phyloP scores from a whole-genome alignment of 331 rosid species.

The Telfairia occidentalis region DNA sequence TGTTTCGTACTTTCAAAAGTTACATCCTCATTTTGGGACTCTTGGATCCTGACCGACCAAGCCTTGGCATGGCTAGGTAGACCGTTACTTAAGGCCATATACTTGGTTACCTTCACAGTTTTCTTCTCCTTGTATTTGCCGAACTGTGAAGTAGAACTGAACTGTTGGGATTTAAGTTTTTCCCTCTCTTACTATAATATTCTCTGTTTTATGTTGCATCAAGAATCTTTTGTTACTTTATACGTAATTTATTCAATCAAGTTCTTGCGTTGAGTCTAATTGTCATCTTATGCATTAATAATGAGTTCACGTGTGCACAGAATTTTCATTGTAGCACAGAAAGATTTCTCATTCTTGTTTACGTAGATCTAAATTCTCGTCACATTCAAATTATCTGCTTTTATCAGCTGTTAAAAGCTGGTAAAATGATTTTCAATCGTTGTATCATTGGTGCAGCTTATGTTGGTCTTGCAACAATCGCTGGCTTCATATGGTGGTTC shows the following conservation, averaged over 20 bases:
- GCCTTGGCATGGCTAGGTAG: background rate
- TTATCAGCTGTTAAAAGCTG: conserved; percentile 1
- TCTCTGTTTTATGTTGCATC: background rate
- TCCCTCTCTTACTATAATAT: background rate
- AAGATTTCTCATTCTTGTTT: background rate
- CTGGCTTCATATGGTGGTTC: conserved; percentile 98
- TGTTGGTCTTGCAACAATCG: conserved; percentile 92
- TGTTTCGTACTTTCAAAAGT: background rate
- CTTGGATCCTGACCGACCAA: background rate
- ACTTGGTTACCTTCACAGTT: background rate
- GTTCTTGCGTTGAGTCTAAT: background rate
- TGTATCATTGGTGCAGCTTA: conserved; percentile 62
- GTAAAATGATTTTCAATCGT: background rate
- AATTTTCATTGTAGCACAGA: background rate
- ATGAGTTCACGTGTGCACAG: background rate
- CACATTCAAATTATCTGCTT: background rate
- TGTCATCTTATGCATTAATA: background rate
- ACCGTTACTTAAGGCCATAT: background rate
- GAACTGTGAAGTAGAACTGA: background rate
- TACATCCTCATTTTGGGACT: background rate
- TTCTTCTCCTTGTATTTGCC: background rate
- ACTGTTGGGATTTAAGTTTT: background rate
- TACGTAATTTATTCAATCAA: background rate
- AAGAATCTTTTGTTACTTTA: background rate
- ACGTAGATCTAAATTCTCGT: background rate